phyloP scores from a whole-genome alignment of 1,284 basidiomycete species.

The Irpex lacteus region DNA sequence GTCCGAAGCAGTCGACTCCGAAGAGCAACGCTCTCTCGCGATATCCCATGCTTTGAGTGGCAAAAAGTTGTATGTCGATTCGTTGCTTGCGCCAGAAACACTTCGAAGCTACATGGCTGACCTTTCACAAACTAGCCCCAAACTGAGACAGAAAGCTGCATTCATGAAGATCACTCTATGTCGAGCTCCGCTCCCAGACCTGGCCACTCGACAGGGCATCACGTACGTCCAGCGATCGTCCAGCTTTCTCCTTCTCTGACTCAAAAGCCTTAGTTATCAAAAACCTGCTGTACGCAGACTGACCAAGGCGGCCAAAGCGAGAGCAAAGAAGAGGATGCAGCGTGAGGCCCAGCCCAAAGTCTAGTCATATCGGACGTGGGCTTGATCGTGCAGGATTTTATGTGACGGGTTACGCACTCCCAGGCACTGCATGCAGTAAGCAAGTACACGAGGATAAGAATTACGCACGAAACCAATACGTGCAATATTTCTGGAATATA shows the following conservation, averaged over 20 bases:
- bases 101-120: conserved; percentile 11
- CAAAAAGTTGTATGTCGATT: conserved; percentile 53
- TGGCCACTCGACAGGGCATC: conserved; percentile 48
- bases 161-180: conserved; percentile 77
- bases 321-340: conserved; percentile 44
- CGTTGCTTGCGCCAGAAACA: background rate
- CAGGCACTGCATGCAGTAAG: no score
- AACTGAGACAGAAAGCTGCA: conserved; percentile 56
- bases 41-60: conserved; percentile 39
- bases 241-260: background rate
- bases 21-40: conserved; percentile 34
- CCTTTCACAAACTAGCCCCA: conserved; percentile 41
- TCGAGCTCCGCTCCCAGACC: conserved; percentile 41
- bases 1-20: conserved; percentile 19
- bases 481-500: background rate
- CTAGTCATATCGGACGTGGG: background rate
- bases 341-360: background rate
- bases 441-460: background rate
- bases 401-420: background rate
- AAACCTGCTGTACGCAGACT: conserved; percentile 47
- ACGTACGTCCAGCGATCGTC: conserved; percentile 21
- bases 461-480: background rate
- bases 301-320: conserved; percentile 55
- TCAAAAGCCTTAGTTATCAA: conserved; percentile 47
- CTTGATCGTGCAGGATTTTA: background rate